Evolutionary conservation across 352 stramenopile genomes (phyloP).

Genomic region (Elongisporangium anandrum): DNA sequence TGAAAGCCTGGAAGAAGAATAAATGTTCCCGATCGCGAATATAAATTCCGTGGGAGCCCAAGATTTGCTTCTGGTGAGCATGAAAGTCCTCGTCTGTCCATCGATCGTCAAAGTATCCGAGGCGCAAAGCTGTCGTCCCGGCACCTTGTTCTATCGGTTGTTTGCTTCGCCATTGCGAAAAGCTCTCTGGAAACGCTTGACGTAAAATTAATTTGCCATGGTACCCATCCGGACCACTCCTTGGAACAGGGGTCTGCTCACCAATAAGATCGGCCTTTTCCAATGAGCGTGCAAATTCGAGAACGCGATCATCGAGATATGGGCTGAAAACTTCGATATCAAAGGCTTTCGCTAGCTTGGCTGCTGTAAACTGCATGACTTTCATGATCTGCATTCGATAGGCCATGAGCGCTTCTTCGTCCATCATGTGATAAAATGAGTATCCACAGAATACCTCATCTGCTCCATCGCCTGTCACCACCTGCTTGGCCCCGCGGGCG

Average conservation of each 20-base stretch:
- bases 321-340: slow-evolving; percentile 67
- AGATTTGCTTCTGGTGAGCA: slow-evolving; percentile 21
- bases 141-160: slow-evolving; percentile 85
- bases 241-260: slow-evolving; percentile 50
- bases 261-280: slow-evolving; percentile 63
- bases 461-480: slow-evolving; percentile 81
- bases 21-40: slow-evolving; percentile 66
- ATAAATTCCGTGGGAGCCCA: slow-evolving; percentile 37
- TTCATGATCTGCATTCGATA: slow-evolving; percentile 75
- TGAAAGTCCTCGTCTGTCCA: slow-evolving; percentile 37
- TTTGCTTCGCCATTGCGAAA: slow-evolving; percentile 83
- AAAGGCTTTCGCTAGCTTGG: slow-evolving; percentile 55
- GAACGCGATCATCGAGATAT: slow-evolving; percentile 66
- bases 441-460: slow-evolving; percentile 89
- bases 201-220: slow-evolving; percentile 83
- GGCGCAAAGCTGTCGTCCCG: slow-evolving; percentile 62
- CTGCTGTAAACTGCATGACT: slow-evolving; percentile 82
- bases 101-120: slow-evolving; percentile 56
- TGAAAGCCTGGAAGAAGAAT: slow-evolving; percentile 64
- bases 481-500: slow-evolving; percentile 42
- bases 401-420: slow-evolving; percentile 40
- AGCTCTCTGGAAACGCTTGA: slow-evolving; percentile 80
- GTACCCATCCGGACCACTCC: slow-evolving; percentile 30
- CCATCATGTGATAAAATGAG: slow-evolving; percentile 76
- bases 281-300: slow-evolving; percentile 62